Evolutionary conservation across 2,329 filamentous ascomycete species (phyloP), one percentile per base, ranked within the genome.

Genomic region (Curvularia sp.): DNA sequence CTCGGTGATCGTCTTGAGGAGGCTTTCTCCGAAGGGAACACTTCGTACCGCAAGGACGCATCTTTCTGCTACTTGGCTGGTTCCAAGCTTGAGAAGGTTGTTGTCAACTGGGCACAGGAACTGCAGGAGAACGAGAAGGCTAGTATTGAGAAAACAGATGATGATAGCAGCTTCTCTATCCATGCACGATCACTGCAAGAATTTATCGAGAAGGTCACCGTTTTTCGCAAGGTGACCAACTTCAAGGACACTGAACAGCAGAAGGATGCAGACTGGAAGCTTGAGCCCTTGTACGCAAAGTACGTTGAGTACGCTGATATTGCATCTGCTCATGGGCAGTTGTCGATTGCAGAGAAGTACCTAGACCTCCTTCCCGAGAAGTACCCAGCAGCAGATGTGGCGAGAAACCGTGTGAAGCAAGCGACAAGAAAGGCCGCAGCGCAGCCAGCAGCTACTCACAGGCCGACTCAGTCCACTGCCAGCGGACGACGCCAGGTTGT

Each of bases 271-370:
- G 91, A 89, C 68, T 99, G 94, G 94, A 97, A 96, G 80, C 87
- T 99, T 59, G 85, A 88, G 38, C 84, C 89, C 2, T 82, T 99
- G 53, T 99, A 99, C 77, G 89, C 93, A 75, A 97, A 97, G 79
- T 99, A 99, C 75, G 89, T 91, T 28, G 95, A 99, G 79, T 99
- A 98, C 76, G 94, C 95, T 13, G 94, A 99, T 74, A 93, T 99
- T 65, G 88, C 96, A 57, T 93, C 95, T 47, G 88, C 92, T 6
- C 92, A 97, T 72, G 95, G 96, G 12, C 91, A 96, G 69, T 82
- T 99, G 53, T 84, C 88, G 31, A 87, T 93, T 67, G 96, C 95
- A 5, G 90, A 97, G 78, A 93, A 91, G 76, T 99, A 99, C 73
- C 86, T 99, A 41, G 87, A 93, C 72, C 86, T 99, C 53, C 84